Evolutionary conservation across 129 eudicot genomes (phyloP).

Genomic region (Artemisia argyi): DNA sequence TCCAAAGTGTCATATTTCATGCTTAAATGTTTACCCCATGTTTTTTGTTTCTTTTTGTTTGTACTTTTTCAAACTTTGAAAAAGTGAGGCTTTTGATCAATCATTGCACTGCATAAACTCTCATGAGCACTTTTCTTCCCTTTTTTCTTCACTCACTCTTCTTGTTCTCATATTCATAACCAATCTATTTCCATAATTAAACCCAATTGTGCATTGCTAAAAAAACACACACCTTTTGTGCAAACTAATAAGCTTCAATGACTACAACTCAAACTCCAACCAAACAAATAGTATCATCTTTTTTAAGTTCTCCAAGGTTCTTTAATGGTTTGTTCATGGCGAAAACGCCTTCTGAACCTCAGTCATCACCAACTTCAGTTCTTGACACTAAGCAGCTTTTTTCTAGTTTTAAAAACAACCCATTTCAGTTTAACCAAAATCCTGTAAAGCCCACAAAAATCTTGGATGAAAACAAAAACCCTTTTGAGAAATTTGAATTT

Average conservation of each 20-base stretch:
- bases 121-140: not conserved
- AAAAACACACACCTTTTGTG: no score
- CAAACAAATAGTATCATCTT: not conserved
- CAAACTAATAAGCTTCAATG: not conserved
- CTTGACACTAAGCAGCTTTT: conserved; percentile 54
- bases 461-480: conserved; percentile 23
- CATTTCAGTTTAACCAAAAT: conserved; percentile 48
- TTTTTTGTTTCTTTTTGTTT: not conserved
- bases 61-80: not conserved
- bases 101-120: not conserved
- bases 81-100: conserved; percentile 7
- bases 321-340: not conserved
- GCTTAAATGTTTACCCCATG: not conserved
- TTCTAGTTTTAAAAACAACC: conserved; percentile 36
- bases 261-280: not conserved
- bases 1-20: not conserved
- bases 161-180: not conserved
- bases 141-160: not conserved
- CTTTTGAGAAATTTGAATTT: conserved; percentile 37
- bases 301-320: not conserved
- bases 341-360: not conserved
- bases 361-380: conserved; percentile 56
- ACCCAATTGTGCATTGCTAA: not conserved
- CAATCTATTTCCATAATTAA: not conserved
- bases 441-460: conserved; percentile 36